Evolutionary conservation across 306 rosid genomes (phyloP), one percentile per base, ranked within the genome.

Genomic region (Cucumis melo): DNA sequence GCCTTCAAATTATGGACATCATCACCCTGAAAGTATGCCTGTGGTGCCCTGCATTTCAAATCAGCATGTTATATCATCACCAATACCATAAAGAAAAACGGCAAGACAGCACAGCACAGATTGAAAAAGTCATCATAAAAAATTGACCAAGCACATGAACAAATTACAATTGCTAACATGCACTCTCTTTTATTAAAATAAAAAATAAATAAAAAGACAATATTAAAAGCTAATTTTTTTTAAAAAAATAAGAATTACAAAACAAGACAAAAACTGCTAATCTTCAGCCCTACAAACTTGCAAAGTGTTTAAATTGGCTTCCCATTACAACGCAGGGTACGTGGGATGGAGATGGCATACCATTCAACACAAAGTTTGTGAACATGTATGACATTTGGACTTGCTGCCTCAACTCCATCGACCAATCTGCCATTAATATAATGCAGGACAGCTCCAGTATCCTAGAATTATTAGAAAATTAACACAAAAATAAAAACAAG

Each of bases 41-140:
- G 93, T 0, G 99, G 99, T 74, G 97, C 93, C 99, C 99, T 94
- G 87, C 70, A 86, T 85, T 81, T 70, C 79, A 77, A 80, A 86
- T 38, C 65, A 74, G 60, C 2, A 20, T 19, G 11, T 74, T 19
- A 39, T 56, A 74, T 34, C 34, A 60, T 32, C 44, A 14, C 4
- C 34, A 60, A 15, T 21, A 14, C 4, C 54, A 66, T 29, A 66
- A 66, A 10, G 15, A 13, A 0, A 46, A 46, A 1, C 23, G 8
- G n/a, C 13, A 36, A 74, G 51, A 10, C 51, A 32, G 36, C 5
- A 36, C 6, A 10, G 32, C 64, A 74, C n/a, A 9, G n/a, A 73
- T 51, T 19, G 7, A 55, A 36, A 55, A n/a, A 54, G 34, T 19
- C 23, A 74, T 74, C 24, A 12, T 3, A 15, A 64, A 20, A 11